Base-by-base conservation (phyloP, 192 early-diverging fungal species). In the Lunasporangiospora selenospora region DNA sequence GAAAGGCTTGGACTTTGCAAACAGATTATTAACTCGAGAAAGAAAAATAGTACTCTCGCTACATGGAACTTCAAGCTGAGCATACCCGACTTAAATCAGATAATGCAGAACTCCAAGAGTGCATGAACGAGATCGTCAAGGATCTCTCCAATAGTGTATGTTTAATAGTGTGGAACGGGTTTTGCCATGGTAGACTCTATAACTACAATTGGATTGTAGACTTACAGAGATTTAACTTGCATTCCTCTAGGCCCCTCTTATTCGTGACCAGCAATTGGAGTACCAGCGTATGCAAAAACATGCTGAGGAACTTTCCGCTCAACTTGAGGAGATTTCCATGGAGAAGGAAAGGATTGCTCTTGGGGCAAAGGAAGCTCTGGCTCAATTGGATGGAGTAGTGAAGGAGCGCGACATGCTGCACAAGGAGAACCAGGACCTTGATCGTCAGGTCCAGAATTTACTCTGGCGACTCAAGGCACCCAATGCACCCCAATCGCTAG, bases 221-320 rank as follows among this genome's bases (percentile, higher is more conserved):
- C n/a, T n/a, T n/a, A 73, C 83, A 27, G 84, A 86, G 38, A 78
- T 23, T 39, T 37, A 8, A 44, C 3, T 29, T 50, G 24, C 13
- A 11, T n/a, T 44, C 19, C n/a, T 81, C 34, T 80, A 84, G 49
- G 86, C 79, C 37, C 85, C 84, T 10, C 75, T 85, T 9, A 79
- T 89, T 36, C 77, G 83, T 1, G 83, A 81, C 4, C 82, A 87
- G 73, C 85, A 81, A 47, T 64, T 79, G 4, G 85, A 83, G 55
- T 78, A 85, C 55, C 75, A 80, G 61, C 66, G 65, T 0, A 47
- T 87, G 53, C 75, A 81, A 4, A 39, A 45, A 5, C 83, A 87
- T 51, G 81, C 81, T 7, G 80, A 85, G 33, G 71, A 69, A 26
- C 71, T 87, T 31, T 76, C 83, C 0, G 67, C 65, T 9, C 80